Evolutionary conservation across 108 stramenopile genomes (phyloP), one percentile per base, ranked within the genome.

Genomic region (Stephanodiscus minutulus): DNA sequence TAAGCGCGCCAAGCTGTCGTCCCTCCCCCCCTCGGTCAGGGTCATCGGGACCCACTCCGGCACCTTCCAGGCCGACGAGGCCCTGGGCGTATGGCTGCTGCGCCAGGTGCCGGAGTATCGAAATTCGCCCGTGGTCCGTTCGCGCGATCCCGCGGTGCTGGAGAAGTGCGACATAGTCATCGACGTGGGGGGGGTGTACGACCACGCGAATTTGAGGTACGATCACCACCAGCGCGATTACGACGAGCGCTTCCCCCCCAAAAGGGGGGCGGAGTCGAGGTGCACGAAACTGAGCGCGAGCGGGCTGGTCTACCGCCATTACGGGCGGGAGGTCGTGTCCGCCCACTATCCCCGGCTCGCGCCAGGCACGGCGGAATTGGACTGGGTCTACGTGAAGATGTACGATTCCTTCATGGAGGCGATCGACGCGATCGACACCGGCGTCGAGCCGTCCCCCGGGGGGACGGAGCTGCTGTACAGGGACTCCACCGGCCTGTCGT

Each of bases 351-450:
- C 95, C 3, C 54, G 27, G 27, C 8, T 55, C 0, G 60, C 39
- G 13, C 66, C 91, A 28, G 33, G 28, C 3, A n/a, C 13, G 8
- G 15, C 31, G 3, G 57, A 17, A 20, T 37, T 58, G 57, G 57
- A 58, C 13, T 58, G 57, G 61, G 84, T 87, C 5, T 96, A 85
- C 74, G 61, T 36, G 44, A 91, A 90, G 72, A 76, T 96, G 64
- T 97, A 98, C 74, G 66, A 96, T 65, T 74, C 82, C 29, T 91
- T 99, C 58, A 77, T 98, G 61, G 97, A 98, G 86, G 93, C 96
- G n/a, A 78, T 99, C 35, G 99, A 99, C 84, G 99, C 95, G 25
- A 97, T 98, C 64, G 99, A 99, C 83, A 99, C 98, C 21, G 99
- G 99, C 10, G 96, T 99, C 10, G 95, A 97, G 70, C 85, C 86